Base-by-base conservation (phyloP, 1,284 basidiomycete genomes). In the Inonotus obliquus region DNA sequence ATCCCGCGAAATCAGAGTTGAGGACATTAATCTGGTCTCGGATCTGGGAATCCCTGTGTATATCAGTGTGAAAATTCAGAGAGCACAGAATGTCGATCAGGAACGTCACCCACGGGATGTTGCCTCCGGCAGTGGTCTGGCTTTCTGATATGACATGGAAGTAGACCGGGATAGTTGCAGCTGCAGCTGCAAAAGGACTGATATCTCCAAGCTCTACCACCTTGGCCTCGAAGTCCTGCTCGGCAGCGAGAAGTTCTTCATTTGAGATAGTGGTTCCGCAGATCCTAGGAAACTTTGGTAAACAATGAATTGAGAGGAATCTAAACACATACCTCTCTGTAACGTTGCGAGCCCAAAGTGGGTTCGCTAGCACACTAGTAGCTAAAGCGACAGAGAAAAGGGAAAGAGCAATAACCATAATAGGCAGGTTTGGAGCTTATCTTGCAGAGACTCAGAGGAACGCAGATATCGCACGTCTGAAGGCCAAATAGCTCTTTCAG, bases 121-220 rank as follows among this genome's bases (percentile, higher is more conserved):
- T 78, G 17, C 80, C 81, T 25, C 77, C 78, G 29, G 69, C 67
- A 14, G 71, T 51, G 23, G 78, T 76, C 4, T 62, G 65, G 65
- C 77, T 73, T 60, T 74, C 63, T 66, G 70, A 71, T 66, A 83
- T 74, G 60, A 82, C 79, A 66, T 82, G 78, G 72, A 77, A 81
- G 71, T 79, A 76, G 41, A 82, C 75, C 57, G 75, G 65, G 39
- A 73, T 23, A 9, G 52, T 47, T n/a, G n/a, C 19, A 29, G 71
- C 67, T 21, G n/a, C n/a, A n/a, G 74, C 71, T n/a, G 67, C 68
- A 2, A 74, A 70, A 17, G 66, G 68, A 5, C 54, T 61, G 41
- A 10, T 7, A 7, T 2, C 49, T 9, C 69, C 68, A 57, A 75
- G 67, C 19, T 70, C 57, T 54, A 69, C 70, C n/a, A 69, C 49